phyloP scores from a whole-genome alignment of 768 basidiomycete genomes.

The Grammothele lineata region DNA sequence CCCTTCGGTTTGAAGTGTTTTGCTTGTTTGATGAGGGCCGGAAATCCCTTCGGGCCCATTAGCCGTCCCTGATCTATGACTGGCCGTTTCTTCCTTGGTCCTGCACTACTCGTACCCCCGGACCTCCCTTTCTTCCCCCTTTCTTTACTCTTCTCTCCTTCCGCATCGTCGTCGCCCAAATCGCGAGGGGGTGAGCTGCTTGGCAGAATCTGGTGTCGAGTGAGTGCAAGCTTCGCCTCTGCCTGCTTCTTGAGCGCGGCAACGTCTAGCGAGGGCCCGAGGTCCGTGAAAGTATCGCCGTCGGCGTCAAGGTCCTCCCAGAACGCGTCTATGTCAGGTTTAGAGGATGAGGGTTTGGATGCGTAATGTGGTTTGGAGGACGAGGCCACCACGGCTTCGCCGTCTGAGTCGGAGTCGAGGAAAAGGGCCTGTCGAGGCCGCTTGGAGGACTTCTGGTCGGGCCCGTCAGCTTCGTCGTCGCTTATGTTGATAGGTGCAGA shows the following conservation, averaged over 20 bases:
- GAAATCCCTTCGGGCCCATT: constrained; percentile 73
- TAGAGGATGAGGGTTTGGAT: constrained; percentile 17
- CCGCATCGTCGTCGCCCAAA: constrained; percentile 24
- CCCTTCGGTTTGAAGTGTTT: constrained; percentile 80
- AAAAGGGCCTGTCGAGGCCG: constrained; percentile 44
- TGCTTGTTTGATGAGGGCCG: constrained; percentile 67
- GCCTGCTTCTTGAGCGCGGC: constrained; percentile 52
- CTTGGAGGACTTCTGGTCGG: constrained; percentile 20
- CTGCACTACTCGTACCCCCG: constrained; percentile 45
- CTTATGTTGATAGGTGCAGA: constrained; percentile 5
- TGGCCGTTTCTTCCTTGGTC: constrained; percentile 45
- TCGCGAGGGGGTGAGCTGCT: constrained; percentile 47
- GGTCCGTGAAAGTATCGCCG: constrained; percentile 32
- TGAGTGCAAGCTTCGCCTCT: constrained; percentile 42
- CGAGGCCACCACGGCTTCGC: constrained; percentile 32
- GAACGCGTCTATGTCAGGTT: constrained; percentile 35
- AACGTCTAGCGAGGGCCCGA: constrained; percentile 50
- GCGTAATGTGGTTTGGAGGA: constrained; percentile 15
- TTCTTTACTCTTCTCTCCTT: constrained; percentile 28
- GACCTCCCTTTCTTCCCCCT: constrained; percentile 25
- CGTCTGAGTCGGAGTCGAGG: constrained; percentile 51
- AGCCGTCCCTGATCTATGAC: constrained; percentile 76
- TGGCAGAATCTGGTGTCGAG: constrained; percentile 43
- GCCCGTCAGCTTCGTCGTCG: constrained; percentile 16
- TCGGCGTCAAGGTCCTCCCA: constrained; percentile 49